These are phyloP conservation scores for Didymella glomerata DNA, from an alignment of 2,329 filamentous ascomycete genomes.

Conservation along the genomic window DNA sequence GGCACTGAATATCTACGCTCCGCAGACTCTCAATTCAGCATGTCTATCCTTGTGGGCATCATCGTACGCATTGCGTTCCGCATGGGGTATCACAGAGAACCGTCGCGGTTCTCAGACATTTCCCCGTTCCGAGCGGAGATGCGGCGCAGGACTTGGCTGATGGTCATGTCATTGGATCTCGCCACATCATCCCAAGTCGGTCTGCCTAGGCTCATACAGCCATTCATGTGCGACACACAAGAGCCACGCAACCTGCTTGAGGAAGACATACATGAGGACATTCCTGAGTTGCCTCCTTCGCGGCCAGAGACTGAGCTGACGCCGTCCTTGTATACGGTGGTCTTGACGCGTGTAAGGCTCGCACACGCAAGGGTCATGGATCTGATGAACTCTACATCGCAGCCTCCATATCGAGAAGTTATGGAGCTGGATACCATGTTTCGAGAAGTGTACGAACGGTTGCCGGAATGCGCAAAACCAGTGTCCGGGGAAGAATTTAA, in stretches of 20 bases:
- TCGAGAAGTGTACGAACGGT: slow-evolving; percentile 30
- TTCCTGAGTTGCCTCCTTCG: slow-evolving; percentile 41
- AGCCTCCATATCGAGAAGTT: slow-evolving; percentile 41
- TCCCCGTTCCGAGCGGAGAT: slow-evolving; percentile 67
- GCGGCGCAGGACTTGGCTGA: slow-evolving; percentile 68
- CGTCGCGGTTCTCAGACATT: slow-evolving; percentile 47
- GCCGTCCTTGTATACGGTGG: slow-evolving; percentile 37
- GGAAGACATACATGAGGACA: slow-evolving; percentile 52
- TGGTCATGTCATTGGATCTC: slow-evolving; percentile 55
- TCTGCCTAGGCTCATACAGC: slow-evolving; percentile 51
- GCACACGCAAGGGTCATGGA: slow-evolving; percentile 43
- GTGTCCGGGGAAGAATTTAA: slow-evolving; percentile 26
- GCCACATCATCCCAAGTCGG: slow-evolving; percentile 51
- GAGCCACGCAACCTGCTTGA: slow-evolving; percentile 54
- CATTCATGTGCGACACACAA: slow-evolving; percentile 50
- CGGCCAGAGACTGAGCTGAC: slow-evolving; percentile 41
- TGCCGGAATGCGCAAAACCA: slow-evolving; percentile 34
- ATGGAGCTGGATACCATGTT: slow-evolving; percentile 39
- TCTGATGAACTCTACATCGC: slow-evolving; percentile 35
- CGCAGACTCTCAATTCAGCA: slow-evolving; percentile 41
- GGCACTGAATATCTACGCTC: slow-evolving; percentile 42
- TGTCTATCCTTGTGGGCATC: slow-evolving; percentile 42
- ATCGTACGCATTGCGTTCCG: slow-evolving; percentile 47
- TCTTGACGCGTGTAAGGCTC: slow-evolving; percentile 35
- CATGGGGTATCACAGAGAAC: slow-evolving; percentile 57